Base-by-base conservation (phyloP, 495 filamentous ascomycete genomes). In the Neurospora africana region DNA sequence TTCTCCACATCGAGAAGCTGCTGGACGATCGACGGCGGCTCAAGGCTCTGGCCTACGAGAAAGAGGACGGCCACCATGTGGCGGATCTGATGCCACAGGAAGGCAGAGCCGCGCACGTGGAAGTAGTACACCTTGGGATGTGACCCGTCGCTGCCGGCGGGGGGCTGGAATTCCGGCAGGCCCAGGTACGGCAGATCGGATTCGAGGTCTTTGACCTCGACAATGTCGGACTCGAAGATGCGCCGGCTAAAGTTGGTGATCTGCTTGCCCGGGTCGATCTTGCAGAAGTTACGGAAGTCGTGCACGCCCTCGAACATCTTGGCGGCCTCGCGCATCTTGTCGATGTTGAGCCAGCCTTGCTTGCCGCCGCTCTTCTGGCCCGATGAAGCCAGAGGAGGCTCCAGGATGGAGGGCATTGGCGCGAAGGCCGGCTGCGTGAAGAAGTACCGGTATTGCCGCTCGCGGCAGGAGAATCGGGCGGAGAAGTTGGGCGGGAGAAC, bases 251-350 rank as follows among this genome's bases (percentile, higher is more conserved):
- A 99, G 74, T 91, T 93, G 27, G 89, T 87, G 72, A 97, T 90
- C 75, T 96, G 92, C 83, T 97, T 98, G 74, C 83, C 87, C 0
- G 89, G 84, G 82, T 99, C 96, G 43, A 97, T 81, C 79, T 94
- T 94, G 85, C 94, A 98, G 82, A 98, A 95, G 78, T 99, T 99
- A 15, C 95, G 89, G 83, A 98, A 98, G 81, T 99, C 96, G 82
- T 98, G 93, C 33, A 87, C 76, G 11, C 95, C 96, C 74, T 92
- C 88, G 73, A 92, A 93, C 67, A 88, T 80, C 77, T 87, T 89
- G 37, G 95, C 95, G 1, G 92, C 96, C 75, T 87, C 81, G 4
- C 88, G 87, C 95, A 99, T 99, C 19, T 89, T 90, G 8, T 89
- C 89, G 65, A 98, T 93, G 81, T 98, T 90, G 10, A 99, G 77